A percentile compares a stretch with the other conserved stretches of the same genome.
Evolutionary conservation across 345 rosid genomes (phyloP).

Genomic region (Bretschneidera sinensis): DNA sequence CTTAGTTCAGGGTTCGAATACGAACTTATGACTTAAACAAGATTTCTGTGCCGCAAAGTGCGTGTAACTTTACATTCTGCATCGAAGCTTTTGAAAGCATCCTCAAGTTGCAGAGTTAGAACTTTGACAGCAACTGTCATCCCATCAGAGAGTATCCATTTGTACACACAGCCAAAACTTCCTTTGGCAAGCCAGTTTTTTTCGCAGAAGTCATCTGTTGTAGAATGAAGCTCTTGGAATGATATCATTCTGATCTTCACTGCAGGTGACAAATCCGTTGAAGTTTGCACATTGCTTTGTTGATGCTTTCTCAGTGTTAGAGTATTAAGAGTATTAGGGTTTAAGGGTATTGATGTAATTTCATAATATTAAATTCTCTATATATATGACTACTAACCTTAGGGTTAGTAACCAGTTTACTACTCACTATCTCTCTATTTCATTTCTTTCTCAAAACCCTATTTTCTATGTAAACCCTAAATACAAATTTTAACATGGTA

Average conservation of each 20-base stretch:
- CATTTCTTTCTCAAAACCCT: too few relatives aligned
- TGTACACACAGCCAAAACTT: conserved; percentile 11
- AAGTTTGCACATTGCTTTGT: conserved; percentile 1
- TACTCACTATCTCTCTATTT: too few relatives aligned
- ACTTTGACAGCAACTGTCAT: conserved; percentile 4
- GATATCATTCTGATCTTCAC: not conserved
- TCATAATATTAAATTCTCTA: too few relatives aligned
- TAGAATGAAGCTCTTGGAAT: conserved; percentile 5
- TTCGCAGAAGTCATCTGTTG: conserved; percentile 11
- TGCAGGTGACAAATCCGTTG: not conserved
- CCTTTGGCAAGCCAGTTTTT: conserved; percentile 1
- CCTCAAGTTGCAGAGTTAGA: not conserved
- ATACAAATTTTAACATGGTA: too few relatives aligned
- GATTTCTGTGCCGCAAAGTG: conserved; percentile 1
- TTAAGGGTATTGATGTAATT: too few relatives aligned
- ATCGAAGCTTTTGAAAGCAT: conserved; percentile 11
- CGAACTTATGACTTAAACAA: conserved; percentile 8
- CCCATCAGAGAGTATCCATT: conserved; percentile 10
- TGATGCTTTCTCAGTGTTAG: too few relatives aligned
- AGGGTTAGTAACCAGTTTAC: too few relatives aligned
- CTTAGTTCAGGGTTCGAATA: conserved; percentile 1
- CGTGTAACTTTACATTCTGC: conserved; percentile 9
- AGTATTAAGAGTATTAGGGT: too few relatives aligned
- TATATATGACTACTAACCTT: too few relatives aligned
- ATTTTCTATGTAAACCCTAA: too few relatives aligned